Evolutionary conservation across 306 rosid genomes (phyloP).

Genomic region (Betula pendula): DNA sequence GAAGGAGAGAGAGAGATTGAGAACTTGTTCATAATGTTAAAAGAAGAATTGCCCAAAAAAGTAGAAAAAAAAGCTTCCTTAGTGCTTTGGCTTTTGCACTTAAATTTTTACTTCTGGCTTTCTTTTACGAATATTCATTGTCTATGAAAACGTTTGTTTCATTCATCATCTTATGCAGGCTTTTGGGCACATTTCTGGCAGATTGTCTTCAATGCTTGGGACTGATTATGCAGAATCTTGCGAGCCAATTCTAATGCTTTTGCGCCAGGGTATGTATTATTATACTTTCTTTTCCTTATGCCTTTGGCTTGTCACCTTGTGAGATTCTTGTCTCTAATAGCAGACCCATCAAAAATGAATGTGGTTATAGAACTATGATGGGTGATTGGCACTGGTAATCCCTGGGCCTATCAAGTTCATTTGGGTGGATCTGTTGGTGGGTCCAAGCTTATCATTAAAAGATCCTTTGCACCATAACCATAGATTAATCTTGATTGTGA

Average conservation of each 20-base stretch:
- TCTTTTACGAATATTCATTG: conserved; percentile 8
- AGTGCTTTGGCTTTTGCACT: not conserved
- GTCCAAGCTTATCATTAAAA: conserved; percentile 2
- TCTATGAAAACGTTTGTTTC: conserved; percentile 26
- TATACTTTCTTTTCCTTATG: conserved; percentile 14
- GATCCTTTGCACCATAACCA: too few species aligned
- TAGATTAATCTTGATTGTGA: too few species aligned
- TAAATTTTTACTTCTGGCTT: not conserved
- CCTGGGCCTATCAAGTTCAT: not conserved
- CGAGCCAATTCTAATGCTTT: conserved; percentile 90
- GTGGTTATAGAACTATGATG: conserved; percentile 4
- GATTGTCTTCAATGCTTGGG: conserved; percentile 97
- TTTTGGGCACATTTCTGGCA: conserved; percentile 92
- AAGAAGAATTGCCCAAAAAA: not conserved
- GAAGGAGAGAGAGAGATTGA: too few species aligned
- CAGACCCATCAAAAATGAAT: conserved; percentile 25
- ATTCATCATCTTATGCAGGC: conserved; percentile 51
- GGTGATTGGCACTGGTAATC: conserved; percentile 21
- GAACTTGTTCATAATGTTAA: not conserved
- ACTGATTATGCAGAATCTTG: conserved; percentile 93
- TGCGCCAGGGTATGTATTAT: conserved; percentile 66
- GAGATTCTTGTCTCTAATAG: conserved; percentile 13
- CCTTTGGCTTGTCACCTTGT: conserved; percentile 9
- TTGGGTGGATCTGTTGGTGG: not conserved
- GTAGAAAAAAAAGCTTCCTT: not conserved